Conservation (phyloP, 2,329 filamentous ascomycete species). For the Calonectria henricotiae region DNA sequence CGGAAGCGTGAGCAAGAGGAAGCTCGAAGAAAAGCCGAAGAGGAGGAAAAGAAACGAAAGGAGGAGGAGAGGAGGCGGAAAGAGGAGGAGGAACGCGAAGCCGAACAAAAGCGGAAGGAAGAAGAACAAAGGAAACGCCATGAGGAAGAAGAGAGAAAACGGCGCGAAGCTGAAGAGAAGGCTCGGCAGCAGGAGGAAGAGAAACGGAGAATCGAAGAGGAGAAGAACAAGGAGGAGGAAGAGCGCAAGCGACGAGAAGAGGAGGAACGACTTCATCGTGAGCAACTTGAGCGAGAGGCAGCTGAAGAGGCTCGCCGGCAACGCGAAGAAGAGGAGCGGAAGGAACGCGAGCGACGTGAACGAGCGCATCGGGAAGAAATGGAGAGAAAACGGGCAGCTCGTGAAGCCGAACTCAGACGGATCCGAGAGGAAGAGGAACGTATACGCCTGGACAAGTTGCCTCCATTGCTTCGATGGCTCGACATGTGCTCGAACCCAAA, state of each 20-base stretch:
- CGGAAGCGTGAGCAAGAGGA: slow-evolving; percentile 53
- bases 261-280: slow-evolving; percentile 64
- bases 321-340: slow-evolving; percentile 69
- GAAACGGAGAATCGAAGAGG: slow-evolving; percentile 59
- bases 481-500: slow-evolving; percentile 70
- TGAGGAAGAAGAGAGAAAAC: slow-evolving; percentile 58
- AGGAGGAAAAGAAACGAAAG: slow-evolving; percentile 58
- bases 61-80: slow-evolving; percentile 53
- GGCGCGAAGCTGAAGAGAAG: slow-evolving; percentile 59
- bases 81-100: slow-evolving; percentile 56
- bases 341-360: slow-evolving; percentile 67
- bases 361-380: slow-evolving; percentile 63
- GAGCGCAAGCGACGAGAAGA: slow-evolving; percentile 62
- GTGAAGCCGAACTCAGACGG: slow-evolving; percentile 69
- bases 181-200: slow-evolving; percentile 60
- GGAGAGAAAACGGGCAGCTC: slow-evolving; percentile 67
- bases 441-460: slow-evolving; percentile 71
- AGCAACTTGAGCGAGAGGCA: slow-evolving; percentile 66
- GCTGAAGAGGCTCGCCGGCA: slow-evolving; percentile 67
- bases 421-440: slow-evolving; percentile 71
- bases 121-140: slow-evolving; percentile 58
- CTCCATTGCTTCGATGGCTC: slow-evolving; percentile 75
- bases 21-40: slow-evolving; percentile 51
- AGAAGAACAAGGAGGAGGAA: slow-evolving; percentile 60
- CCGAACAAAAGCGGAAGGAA: slow-evolving; percentile 58